Evolutionary conservation across 306 rosid species (phyloP).

Genomic region (Castanospermum australe): DNA sequence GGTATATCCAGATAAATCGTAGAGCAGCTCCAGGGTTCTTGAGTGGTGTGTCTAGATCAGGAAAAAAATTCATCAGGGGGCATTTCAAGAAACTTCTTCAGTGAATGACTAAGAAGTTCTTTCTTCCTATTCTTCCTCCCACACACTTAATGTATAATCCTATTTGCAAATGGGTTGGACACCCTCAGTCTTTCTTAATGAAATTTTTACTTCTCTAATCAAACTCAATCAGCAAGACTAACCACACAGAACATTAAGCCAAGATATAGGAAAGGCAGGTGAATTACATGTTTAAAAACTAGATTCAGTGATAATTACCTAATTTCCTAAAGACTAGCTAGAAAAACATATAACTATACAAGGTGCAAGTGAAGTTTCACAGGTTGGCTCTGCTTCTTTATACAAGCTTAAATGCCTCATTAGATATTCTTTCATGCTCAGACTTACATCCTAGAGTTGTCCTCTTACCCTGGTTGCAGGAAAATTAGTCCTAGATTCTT

Average conservation of each 20-base stretch:
- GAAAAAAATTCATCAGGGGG: neutral
- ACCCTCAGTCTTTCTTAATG: neutral
- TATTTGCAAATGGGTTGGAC: neutral
- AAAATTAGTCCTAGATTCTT: neutral
- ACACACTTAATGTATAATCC: neutral
- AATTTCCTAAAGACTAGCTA: neutral
- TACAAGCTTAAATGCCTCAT: neutral
- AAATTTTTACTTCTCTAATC: neutral
- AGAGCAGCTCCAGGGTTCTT: neutral
- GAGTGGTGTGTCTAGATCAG: neutral
- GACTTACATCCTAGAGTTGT: conserved; percentile 5
- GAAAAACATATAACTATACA: neutral
- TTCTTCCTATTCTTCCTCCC: neutral
- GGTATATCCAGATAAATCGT: neutral
- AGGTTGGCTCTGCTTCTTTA: neutral
- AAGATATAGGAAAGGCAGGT: no score
- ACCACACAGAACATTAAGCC: neutral
- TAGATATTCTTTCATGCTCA: neutral
- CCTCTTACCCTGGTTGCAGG: neutral
- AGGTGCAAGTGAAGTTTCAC: neutral
- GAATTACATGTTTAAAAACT: neutral
- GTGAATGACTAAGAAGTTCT: neutral
- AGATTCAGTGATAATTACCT: neutral
- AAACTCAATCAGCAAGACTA: neutral
- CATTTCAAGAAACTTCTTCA: neutral